These are phyloP conservation scores for Boletus sp. DNA, from an alignment of 768 basidiomycete genomes.

Conservation along the genomic window DNA sequence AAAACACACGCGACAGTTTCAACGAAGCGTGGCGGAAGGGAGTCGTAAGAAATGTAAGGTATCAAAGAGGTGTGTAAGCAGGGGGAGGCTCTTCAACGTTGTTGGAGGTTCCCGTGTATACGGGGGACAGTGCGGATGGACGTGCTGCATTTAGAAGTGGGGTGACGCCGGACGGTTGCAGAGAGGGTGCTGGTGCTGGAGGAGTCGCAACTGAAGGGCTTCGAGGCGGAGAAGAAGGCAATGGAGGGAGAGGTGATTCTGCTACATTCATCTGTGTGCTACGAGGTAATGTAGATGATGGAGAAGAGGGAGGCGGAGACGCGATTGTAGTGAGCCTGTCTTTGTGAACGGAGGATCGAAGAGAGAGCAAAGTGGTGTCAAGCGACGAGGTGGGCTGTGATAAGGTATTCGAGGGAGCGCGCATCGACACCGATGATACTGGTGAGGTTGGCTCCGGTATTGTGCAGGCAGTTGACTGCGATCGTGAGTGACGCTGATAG, in stretches of 20 bases:
- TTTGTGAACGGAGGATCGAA: constrained; percentile 1
- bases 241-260: not conserved
- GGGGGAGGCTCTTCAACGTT: constrained; percentile 22
- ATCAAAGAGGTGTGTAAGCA: constrained; percentile 24
- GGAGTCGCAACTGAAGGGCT: not conserved
- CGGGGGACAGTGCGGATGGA: not conserved
- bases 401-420: not conserved
- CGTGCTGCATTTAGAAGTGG: not conserved
- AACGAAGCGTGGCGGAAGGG: not conserved
- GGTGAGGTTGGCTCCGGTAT: not conserved
- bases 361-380: not conserved
- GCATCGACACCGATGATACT: not conserved
- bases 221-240: not conserved
- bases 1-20: not conserved
- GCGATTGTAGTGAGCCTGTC: not conserved
- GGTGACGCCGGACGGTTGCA: not conserved
- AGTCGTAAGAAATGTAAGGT: not conserved
- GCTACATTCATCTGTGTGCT: not conserved
- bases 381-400: constrained; percentile 1
- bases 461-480: not conserved
- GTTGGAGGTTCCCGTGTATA: constrained; percentile 13
- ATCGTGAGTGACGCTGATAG: not conserved
- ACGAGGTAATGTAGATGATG: not conserved
- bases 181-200: not conserved
- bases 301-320: not conserved